Conservation (phyloP, 2,329 filamentous ascomycete species). For the Claviceps sp. region DNA sequence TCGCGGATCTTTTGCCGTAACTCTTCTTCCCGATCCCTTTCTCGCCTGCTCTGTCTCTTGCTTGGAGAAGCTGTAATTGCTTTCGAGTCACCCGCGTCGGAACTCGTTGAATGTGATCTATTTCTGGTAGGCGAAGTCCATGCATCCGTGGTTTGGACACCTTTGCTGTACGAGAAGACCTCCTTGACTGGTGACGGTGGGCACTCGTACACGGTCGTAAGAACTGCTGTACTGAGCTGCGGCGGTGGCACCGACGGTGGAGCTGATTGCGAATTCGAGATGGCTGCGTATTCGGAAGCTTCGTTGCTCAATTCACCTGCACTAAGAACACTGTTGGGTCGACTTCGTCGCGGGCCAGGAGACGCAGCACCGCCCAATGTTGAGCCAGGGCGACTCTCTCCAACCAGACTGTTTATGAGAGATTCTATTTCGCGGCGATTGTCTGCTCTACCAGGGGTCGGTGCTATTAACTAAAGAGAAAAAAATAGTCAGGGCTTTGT, state of each 20-base stretch:
- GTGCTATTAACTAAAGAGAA: slow-evolving; percentile 39
- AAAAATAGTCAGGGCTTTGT: slow-evolving; percentile 4
- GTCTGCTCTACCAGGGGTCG: slow-evolving; percentile 55
- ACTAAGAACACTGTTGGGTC: slow-evolving; percentile 78
- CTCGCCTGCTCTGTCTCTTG: slow-evolving; percentile 67
- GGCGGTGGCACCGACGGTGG: slow-evolving; percentile 14
- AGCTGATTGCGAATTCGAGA: slow-evolving; percentile 26
- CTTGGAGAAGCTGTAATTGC: slow-evolving; percentile 44
- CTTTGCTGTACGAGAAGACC: slow-evolving; percentile 93
- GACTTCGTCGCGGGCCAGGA: slow-evolving; percentile 56
- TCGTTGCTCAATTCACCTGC: slow-evolving; percentile 69
- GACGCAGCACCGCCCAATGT: slow-evolving; percentile 50
- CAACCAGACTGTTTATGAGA: slow-evolving; percentile 72
- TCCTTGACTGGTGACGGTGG: slow-evolving; percentile 66
- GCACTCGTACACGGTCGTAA: slow-evolving; percentile 70
- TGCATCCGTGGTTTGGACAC: slow-evolving; percentile 76
- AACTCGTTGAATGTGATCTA: slow-evolving; percentile 25
- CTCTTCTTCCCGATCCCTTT: slow-evolving; percentile 77
- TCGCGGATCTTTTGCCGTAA: slow-evolving; percentile 69
- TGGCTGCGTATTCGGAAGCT: slow-evolving; percentile 45
- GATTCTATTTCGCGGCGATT: slow-evolving; percentile 67
- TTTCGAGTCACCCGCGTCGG: slow-evolving; percentile 48
- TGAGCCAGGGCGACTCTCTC: slow-evolving; percentile 60
- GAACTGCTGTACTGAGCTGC: slow-evolving; percentile 55
- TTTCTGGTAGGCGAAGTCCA: slow-evolving; percentile 46